Base-by-base conservation (phyloP, 345 rosid genomes). In the Erysimum cheiranthoides region DNA sequence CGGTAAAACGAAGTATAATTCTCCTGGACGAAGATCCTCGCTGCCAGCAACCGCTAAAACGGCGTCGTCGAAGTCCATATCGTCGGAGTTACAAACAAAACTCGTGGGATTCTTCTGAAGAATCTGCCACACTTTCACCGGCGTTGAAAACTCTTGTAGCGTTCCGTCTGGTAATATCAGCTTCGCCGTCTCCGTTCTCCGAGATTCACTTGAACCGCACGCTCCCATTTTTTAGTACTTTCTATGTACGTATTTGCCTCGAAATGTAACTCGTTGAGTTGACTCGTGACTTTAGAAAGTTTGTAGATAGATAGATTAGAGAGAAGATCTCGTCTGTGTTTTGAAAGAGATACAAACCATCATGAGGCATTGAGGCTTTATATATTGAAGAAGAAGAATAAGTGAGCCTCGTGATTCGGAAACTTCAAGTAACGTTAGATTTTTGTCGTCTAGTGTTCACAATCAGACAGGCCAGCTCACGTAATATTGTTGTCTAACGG, bases 11-110 rank as follows among this genome's bases (percentile, higher is more conserved):
- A 95, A 95, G 78, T 95, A 95, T 13, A 95, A 83, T 66, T 88
- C 94, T 11, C 99, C 98, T 0, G 86, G 94, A 7, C 83, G 90
- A 49, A 96, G 93, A 79, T 84, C 91, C 4, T 95, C 97, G 7
- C 88, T 89, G 2, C 73, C 91, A 35, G 75, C 39, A 0, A 96
- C 57, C 3, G 96, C 90, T 21, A 79, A 82, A 40, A 82, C 86
- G 77, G 85, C 90, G 62, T 84, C 93, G 86, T 89, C 90, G 72
- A 95, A 93, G 27, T 96, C 99, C 97, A 96, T 89, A 40, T 91
- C 96, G 53, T 96, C 98, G 1, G 99, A 90, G 83, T 89, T 91
- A 75, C 99, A 96, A 59, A 96, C 87, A 69, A 96, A 93, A 17
- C 81, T 81, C 34, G 87, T 39, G 2, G 93, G 90, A 27, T 86